Base-by-base conservation (phyloP, 257 asterid genomes). In the Lavandula angustifolia region DNA sequence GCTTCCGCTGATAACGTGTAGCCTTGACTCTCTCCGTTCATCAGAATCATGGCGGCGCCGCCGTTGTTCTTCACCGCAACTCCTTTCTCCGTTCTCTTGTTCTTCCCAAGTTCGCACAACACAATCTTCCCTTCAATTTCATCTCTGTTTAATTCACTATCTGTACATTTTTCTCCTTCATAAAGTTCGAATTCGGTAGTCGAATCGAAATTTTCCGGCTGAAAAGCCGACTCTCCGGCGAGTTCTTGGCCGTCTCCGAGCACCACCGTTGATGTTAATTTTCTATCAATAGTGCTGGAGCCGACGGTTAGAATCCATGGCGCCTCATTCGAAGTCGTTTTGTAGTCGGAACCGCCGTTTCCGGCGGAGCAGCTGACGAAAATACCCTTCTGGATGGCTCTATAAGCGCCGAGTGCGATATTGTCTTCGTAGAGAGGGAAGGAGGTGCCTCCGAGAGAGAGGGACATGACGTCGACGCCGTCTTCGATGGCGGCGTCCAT, bases 301-400 rank as follows among this genome's bases (percentile, higher is more conserved):
- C 82, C 87, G 9, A 73, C 80, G 0, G 80, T 78, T 41, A 81
- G 78, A 16, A 75, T 27, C 87, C 87, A 81, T 0, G 84, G 81
- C 8, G 81, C 81, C n/a, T 38, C 80, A 33, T 81, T 77, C 0
- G 75, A 41, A 6, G 66, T 7, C 1, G 83, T 33, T 6, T 16
- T 6, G 3, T 3, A n/a, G 0, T 6, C 1, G 0, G 83, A 83
- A 0, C 83, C 83, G 0, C 17, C 48, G 3, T 78, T 81, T 4
- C 64, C 72, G 2, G 79, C 76, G 0, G 83, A 59, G 43, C 78
- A 67, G 38, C 75, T 73, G 12, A 81, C 75, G 12, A 73, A 17
- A 13, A 78, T 72, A 5, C 78, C 83, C 38, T 35, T 75, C 42
- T 55, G 52, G 27, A 37, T 48, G 2, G 83, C 83, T 5, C 63